Base-by-base conservation (phyloP, 441 rosid species). In the Daphne laureola region DNA sequence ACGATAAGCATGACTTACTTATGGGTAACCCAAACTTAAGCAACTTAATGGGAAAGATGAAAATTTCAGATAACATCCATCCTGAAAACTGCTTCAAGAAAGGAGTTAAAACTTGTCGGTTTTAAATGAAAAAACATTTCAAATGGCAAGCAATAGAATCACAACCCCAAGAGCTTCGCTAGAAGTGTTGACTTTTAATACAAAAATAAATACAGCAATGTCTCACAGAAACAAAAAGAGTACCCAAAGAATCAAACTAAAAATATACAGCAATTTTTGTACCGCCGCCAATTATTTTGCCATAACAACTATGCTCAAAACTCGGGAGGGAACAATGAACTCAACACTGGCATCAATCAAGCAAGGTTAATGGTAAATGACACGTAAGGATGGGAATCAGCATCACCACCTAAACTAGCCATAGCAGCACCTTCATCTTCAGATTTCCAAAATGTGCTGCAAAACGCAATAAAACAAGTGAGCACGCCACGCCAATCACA, bases 381-480 rank as follows among this genome's bases (percentile, higher is more conserved):
- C 46, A 84, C 92, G 4, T 87, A 87, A 0, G 98, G 94, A 67
- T 94, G 67, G n/a, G 83, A 25, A 58, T 87, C 99, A 0, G 78
- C 65, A 16, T 94, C 99, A 12, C 90, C 96, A 36, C 83, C 98
- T 47, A 90, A 70, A 58, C 88, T 96, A 16, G 76, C 86, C 80
- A 90, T 76, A 26, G 76, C 88, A 43, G 72, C 90, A 49, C 61
- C 75, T 51, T 91, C 99, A 57, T 80, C 95, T 60, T 94, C 99
- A 14, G 85, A 51, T 77, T 87, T 87, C 99, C 99, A 94, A 81
- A 51, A 90, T 46, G 74, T 58, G 74, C 99, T 94, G 94, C 82
- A 73, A 63, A 70, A 21, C 25, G 3, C 2, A n/a, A 65, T 45
- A 7, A 25, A 43, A 42, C 25, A 21, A 21, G 25, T 0, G 1